Conservation (phyloP, 495 filamentous ascomycete species). For the Aspergillus saccharolyticus region DNA sequence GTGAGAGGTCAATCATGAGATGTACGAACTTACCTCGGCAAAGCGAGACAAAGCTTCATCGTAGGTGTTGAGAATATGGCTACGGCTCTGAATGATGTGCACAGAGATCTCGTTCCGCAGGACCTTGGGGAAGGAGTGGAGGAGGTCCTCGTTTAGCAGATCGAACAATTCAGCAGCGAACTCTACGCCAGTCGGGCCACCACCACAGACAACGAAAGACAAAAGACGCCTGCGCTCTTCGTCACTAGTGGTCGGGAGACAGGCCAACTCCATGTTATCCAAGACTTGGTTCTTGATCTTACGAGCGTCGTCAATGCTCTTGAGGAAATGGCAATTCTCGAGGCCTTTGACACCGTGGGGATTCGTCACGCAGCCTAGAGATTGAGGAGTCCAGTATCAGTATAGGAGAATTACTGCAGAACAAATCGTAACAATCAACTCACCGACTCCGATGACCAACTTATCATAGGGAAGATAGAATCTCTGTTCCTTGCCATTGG, state of each 20-base stretch:
- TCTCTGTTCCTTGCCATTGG: conserved; percentile 60
- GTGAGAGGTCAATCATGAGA: neutral
- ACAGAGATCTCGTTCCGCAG: conserved; percentile 96
- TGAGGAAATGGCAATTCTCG: conserved; percentile 90
- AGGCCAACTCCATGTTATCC: conserved; percentile 88
- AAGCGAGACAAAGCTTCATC: conserved; percentile 91
- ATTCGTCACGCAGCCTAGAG: conserved; percentile 75
- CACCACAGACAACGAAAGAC: conserved; percentile 92
- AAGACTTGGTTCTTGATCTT: conserved; percentile 85
- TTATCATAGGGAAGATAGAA: conserved; percentile 99
- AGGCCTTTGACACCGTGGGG: conserved; percentile 94
- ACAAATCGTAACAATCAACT: conserved; percentile 12
- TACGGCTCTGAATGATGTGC: conserved; percentile 89
- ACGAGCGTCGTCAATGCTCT: conserved; percentile 87
- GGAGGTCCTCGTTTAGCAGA: conserved; percentile 91
- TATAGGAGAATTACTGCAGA: neutral
- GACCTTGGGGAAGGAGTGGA: conserved; percentile 76
- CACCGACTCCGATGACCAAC: conserved; percentile 87
- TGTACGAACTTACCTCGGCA: conserved; percentile 57
- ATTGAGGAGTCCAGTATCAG: conserved; percentile 10
- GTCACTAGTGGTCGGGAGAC: conserved; percentile 84
- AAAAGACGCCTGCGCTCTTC: conserved; percentile 82
- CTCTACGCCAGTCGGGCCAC: conserved; percentile 94
- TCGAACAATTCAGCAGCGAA: conserved; percentile 97
- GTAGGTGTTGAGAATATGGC: conserved; percentile 97